Percentiles rank a stretch among this genome's conserved stretches.
Evolutionary conservation across 139 green algal species (phyloP).

Genomic region (Picochlorum sp.): DNA sequence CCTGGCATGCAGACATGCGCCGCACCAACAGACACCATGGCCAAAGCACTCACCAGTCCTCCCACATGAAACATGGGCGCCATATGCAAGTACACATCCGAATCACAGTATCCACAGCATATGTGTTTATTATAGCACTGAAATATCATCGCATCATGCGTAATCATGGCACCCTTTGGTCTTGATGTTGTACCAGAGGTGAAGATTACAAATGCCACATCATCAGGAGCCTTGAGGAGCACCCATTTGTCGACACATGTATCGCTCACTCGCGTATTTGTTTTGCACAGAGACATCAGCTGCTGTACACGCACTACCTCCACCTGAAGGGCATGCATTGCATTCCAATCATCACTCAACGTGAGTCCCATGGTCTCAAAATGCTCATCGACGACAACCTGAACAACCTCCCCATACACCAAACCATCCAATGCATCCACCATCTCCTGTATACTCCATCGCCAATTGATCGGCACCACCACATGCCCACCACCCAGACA

Average conservation of each 20-base stretch:
- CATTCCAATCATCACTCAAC: too few relatives aligned
- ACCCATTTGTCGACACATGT: too few relatives aligned
- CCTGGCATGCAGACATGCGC: slow-evolving; percentile 40
- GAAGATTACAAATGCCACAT: slow-evolving; percentile 32
- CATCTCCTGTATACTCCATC: slow-evolving; percentile 22
- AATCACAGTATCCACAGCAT: slow-evolving; percentile 39
- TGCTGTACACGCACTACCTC: background rate
- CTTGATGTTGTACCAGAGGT: slow-evolving; percentile 56
- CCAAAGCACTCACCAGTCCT: slow-evolving; percentile 70
- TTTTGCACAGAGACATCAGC: background rate
- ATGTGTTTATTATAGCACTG: slow-evolving; percentile 73
- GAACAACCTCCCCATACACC: background rate
- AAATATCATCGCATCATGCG: slow-evolving; percentile 45
- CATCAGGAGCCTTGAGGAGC: background rate
- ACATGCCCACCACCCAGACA: slow-evolving; percentile 47
- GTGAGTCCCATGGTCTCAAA: too few relatives aligned
- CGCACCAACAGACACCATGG: slow-evolving; percentile 58
- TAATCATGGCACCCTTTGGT: slow-evolving; percentile 55
- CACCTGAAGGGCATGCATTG: too few relatives aligned
- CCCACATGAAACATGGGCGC: slow-evolving; percentile 84
- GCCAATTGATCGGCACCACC: slow-evolving; percentile 59
- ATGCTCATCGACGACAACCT: background rate
- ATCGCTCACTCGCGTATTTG: background rate
- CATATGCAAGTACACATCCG: slow-evolving; percentile 78
- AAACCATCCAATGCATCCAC: background rate